Evolutionary conservation across 192 early-diverging fungal species (phyloP), one percentile per base, ranked within the genome.

Genomic region (Backusella tuberculispora): DNA sequence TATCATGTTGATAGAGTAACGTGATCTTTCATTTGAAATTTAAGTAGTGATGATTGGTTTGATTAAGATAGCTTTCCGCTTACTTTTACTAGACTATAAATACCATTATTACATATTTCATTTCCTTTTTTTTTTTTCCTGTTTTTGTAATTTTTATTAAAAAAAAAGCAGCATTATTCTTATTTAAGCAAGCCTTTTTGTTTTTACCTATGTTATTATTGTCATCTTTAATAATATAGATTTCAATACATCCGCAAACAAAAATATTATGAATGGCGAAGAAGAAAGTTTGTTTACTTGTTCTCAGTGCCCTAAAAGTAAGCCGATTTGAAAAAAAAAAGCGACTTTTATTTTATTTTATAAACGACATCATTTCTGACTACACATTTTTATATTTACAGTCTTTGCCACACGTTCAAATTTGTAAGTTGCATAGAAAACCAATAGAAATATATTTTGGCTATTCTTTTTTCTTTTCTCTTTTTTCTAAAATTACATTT

Each of bases 391-490:
- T 63, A 21, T 44, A 29, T 60, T 63, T 63, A 38, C 8, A 78
- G 77, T 74, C 26, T 78, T 78, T 53, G 77, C 73, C 17, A 78
- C 77, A 66, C 67, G 73, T n/a, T 78, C 77, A 38, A 78, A 78
- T 71, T 48, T 78, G 77, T 78, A 78, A 70, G 73, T 21, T 17
- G 41, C 17, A 21, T 29, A 29, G 34, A 19, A 29, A 63, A 9
- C 9, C 21, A 14, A 29, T 63, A 63, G 29, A 34, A 29, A 47
- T 42, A 69, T 19, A 67, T 0, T 2, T 67, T 13, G 24, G 21
- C 63, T 34, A 29, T 13, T 63, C 15, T 69, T 17, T n/a, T 13
- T 40, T 45, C n/a, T n/a, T 6, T 17, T 60, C 9, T 14, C 21
- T 47, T 37, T 56, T 56, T 47, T 41, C 29, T 24, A 5, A 5